Evolutionary conservation across 169 alveolate species (phyloP).

Genomic region (Cystoisospora suis): DNA sequence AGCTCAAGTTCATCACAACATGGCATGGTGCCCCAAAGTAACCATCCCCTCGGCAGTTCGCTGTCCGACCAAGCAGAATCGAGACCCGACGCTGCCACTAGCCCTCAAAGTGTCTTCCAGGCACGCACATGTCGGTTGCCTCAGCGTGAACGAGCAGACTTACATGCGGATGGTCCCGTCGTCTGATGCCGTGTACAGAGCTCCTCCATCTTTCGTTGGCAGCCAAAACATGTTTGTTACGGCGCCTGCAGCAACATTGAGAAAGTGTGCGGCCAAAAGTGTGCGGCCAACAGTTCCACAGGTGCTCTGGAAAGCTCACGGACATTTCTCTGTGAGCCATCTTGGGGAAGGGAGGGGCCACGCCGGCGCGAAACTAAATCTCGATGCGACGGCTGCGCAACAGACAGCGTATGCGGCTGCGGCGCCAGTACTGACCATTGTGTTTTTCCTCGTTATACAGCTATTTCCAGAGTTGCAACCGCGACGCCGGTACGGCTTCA

Average conservation of each 20-base stretch:
- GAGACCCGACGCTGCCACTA: no score
- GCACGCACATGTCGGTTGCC: not conserved
- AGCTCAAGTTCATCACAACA: not conserved
- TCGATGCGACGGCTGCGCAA: not conserved
- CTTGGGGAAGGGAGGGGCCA: not conserved
- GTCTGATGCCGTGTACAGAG: not conserved
- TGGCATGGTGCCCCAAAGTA: not conserved
- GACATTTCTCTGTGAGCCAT: no score
- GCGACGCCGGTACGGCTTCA: not conserved
- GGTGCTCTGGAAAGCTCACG: no score
- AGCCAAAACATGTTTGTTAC: not conserved
- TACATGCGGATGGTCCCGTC: not conserved
- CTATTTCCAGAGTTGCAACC: not conserved
- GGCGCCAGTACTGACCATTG: no score
- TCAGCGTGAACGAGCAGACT: no score
- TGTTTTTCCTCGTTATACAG: no score
- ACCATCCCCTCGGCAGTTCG: no score
- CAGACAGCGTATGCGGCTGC: no score
- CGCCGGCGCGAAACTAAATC: not conserved
- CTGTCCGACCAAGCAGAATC: no score
- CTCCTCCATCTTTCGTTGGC: not conserved
- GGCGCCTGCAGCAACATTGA: not conserved
- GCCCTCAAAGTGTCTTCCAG: not conserved
- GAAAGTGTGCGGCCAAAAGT: no score
- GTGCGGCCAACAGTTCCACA: no score